Conservation (phyloP, 768 basidiomycete genomes). For the Pulveroboletus sp. region DNA sequence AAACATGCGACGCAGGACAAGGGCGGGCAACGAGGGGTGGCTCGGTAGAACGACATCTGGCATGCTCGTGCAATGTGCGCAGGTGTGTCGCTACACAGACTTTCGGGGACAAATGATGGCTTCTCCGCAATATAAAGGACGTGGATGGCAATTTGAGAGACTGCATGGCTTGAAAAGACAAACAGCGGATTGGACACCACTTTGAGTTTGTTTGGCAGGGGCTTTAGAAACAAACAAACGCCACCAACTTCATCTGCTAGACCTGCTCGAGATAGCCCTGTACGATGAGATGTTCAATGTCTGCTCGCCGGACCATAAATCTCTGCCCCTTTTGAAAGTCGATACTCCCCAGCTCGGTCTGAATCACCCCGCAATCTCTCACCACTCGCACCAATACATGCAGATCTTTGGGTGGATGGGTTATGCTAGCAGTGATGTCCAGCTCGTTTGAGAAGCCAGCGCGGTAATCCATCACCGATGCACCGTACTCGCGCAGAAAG, state of each 20-base stretch:
- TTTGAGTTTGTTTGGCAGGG: conserved; percentile 24
- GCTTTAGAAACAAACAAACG: conserved; percentile 20
- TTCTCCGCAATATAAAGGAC: not conserved
- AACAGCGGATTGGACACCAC: not conserved
- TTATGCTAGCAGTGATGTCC: conserved; percentile 81
- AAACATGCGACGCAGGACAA: not conserved
- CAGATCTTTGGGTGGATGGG: conserved; percentile 81
- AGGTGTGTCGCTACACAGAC: not conserved
- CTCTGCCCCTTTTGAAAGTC: conserved; percentile 88
- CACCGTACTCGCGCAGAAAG: conserved; percentile 77
- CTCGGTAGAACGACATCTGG: conserved; percentile 6
- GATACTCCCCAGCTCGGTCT: conserved; percentile 86
- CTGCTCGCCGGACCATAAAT: conserved; percentile 81
- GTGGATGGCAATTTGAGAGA: not conserved
- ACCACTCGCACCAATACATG: conserved; percentile 85
- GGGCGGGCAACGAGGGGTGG: conserved; percentile 15
- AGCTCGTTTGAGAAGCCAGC: conserved; percentile 80
- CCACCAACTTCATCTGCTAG: conserved; percentile 22
- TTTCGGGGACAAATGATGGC: not conserved
- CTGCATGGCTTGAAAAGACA: conserved; percentile 10
- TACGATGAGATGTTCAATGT: conserved; percentile 91
- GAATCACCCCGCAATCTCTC: conserved; percentile 85
- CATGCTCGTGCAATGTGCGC: not conserved
- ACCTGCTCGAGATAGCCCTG: conserved; percentile 92
- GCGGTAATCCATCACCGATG: conserved; percentile 78